Evolutionary conservation across 2,329 filamentous ascomycete species (phyloP), one percentile per base, ranked within the genome.

Genomic region (Bipolaris victoriae): DNA sequence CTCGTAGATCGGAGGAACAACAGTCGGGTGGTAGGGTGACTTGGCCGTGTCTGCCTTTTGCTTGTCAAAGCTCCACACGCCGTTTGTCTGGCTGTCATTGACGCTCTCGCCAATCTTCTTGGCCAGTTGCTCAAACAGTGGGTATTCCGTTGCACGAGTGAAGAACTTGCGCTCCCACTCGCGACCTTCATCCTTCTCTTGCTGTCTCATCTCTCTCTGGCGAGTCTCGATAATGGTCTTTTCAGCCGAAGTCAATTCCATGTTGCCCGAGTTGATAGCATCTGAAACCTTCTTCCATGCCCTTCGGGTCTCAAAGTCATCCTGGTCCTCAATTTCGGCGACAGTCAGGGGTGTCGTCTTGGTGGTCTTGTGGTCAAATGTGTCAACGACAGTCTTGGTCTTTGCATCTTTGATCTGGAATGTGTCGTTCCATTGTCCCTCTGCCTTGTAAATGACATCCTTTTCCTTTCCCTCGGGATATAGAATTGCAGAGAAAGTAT

Each of bases 171-270:
- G 84, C 70, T 92, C 85, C 94, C 95, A 99, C 39, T 86, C 82
- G 41, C 84, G 84, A 18, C 88, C 88, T 66, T 92, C 90, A n/a
- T 84, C 83, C 68, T 86, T 86, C 76, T 97, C 93, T 70, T 86
- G 82, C 73, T 86, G 85, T 62, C 93, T 87, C 79, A 87, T 82
- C 76, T 85, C 91, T 13, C 92, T 87, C 81, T 98, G 94, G 35
- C 88, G 87, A 66, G 92, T 91, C 78, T 98, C 95, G 63, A 98
- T 96, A 77, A 91, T 91, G 55, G 85, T 85, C 82, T 98, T 98
- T 74, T 96, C 91, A 13, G 79, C 72, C 1, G 87, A 87, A 0
- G 92, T 91, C 4, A 84, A 80, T 66, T 97, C 91, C 85, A 97
- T 91, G 75, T 97, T 91, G 56, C 92, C 90, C 65, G 84, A 86